Percentiles rank a stretch among this genome's conserved stretches.
Conservation (phyloP, 192 early-diverging fungal species). For the Linnemannia exigua region DNA sequence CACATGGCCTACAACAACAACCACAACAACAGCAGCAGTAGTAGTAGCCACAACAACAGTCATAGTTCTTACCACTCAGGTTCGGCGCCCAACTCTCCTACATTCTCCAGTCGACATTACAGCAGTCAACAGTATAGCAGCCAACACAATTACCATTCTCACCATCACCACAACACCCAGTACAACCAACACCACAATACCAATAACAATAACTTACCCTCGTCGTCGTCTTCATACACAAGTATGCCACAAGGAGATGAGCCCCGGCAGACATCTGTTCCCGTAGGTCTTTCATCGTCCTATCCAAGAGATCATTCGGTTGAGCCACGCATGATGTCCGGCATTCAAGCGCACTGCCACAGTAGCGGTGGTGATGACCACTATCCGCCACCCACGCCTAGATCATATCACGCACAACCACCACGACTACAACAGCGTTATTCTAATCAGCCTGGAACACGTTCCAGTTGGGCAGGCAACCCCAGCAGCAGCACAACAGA, state of each 20-base stretch:
- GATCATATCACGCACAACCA: background rate
- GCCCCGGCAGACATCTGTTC: slow-evolving; percentile 18
- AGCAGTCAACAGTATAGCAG: background rate
- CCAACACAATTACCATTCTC: background rate
- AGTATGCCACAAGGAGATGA: slow-evolving; percentile 9
- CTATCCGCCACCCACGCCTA: slow-evolving; percentile 12
- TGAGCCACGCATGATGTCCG: slow-evolving; percentile 20
- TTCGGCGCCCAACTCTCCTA: slow-evolving; percentile 8
- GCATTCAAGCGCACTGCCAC: background rate
- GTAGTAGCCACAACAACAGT: background rate
- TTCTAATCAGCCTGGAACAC: slow-evolving; percentile 4
- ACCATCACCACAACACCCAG: background rate
- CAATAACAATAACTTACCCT: background rate
- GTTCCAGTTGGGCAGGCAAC: slow-evolving; percentile 34
- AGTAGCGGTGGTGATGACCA: too few species aligned
- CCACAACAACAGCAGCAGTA: background rate
- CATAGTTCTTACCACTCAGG: background rate
- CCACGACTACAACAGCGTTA: background rate
- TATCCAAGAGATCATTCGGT: slow-evolving; percentile 9
- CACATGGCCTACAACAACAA: slow-evolving; percentile 6
- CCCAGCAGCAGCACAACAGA: background rate
- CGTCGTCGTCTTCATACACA: slow-evolving; percentile 8
- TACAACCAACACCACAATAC: background rate
- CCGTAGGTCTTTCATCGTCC: background rate
- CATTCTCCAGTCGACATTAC: background rate